Evolutionary conservation across 2,329 filamentous ascomycete species (phyloP).

Genomic region (Tolypocladium amazonense): DNA sequence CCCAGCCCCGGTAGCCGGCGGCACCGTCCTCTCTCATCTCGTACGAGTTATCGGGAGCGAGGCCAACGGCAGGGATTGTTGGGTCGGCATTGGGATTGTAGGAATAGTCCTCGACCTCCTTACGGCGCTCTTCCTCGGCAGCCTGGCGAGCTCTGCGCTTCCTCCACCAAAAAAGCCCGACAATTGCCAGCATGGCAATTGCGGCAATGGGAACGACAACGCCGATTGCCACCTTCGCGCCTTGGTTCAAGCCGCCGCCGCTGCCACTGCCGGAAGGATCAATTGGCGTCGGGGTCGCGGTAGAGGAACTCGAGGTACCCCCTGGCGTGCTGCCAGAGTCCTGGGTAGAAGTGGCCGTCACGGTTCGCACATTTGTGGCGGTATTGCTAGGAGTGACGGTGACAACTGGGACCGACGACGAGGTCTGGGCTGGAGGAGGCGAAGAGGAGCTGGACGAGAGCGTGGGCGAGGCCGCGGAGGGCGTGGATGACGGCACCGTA

Average conservation of each 20-base stretch:
- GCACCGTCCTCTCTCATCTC: constrained; percentile 71
- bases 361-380: constrained; percentile 9
- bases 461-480: not conserved
- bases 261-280: constrained; percentile 14
- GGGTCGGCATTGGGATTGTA: constrained; percentile 98
- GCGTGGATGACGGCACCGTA: constrained; percentile 6
- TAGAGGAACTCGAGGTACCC: constrained; percentile 12
- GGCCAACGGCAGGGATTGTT: constrained; percentile 48
- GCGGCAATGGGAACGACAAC: constrained; percentile 89
- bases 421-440: constrained; percentile 1
- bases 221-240: constrained; percentile 76
- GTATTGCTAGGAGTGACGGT: constrained; percentile 12
- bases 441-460: constrained; percentile 8
- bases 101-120: constrained; percentile 94
- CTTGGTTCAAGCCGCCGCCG: constrained; percentile 41
- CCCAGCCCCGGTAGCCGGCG: constrained; percentile 90
- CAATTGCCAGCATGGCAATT: constrained; percentile 69
- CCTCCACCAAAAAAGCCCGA: constrained; percentile 76
- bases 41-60: constrained; percentile 41
- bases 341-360: constrained; percentile 15
- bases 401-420: constrained; percentile 9
- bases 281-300: constrained; percentile 18
- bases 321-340: constrained; percentile 2
- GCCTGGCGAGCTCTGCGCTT: constrained; percentile 77
- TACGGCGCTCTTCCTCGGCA: constrained; percentile 78